Conservation (phyloP, 257 asterid genomes). For the Nicotiana obtusifolia region DNA sequence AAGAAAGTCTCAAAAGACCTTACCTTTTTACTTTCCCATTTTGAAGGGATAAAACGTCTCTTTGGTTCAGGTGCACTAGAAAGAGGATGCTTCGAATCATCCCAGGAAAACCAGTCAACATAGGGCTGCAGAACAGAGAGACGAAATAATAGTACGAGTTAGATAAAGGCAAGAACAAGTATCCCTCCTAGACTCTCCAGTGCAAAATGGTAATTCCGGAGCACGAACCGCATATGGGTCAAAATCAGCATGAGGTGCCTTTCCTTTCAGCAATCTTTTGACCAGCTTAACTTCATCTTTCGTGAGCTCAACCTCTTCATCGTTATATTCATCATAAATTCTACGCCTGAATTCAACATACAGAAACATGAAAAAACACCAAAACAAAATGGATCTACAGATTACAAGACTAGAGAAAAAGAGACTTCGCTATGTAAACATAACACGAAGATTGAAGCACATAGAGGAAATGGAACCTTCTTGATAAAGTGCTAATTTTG, state of each 20-base stretch:
- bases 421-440: neutral
- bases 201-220: neutral
- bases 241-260: slow-evolving; percentile 92
- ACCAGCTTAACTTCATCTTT: slow-evolving; percentile 60
- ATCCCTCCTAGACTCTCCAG: slow-evolving; percentile 8
- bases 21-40: slow-evolving; percentile 90
- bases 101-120: slow-evolving; percentile 82
- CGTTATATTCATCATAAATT: slow-evolving; percentile 77
- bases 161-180: slow-evolving; percentile 8
- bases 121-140: slow-evolving; percentile 48
- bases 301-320: slow-evolving; percentile 84
- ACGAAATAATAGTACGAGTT: neutral
- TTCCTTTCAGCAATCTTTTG: slow-evolving; percentile 63
- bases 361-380: slow-evolving; percentile 7
- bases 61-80: slow-evolving; percentile 97
- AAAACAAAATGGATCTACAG: slow-evolving; percentile 11
- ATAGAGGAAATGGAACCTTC: neutral
- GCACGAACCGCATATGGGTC: slow-evolving; percentile 81
- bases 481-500: neutral
- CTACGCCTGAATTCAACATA: slow-evolving; percentile 56
- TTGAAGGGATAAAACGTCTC: slow-evolving; percentile 92
- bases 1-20: neutral
- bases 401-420: neutral
- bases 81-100: slow-evolving; percentile 74
- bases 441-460: neutral